phyloP scores from a whole-genome alignment of 495 filamentous ascomycete species.

The Thermothielavioides terrestris region DNA sequence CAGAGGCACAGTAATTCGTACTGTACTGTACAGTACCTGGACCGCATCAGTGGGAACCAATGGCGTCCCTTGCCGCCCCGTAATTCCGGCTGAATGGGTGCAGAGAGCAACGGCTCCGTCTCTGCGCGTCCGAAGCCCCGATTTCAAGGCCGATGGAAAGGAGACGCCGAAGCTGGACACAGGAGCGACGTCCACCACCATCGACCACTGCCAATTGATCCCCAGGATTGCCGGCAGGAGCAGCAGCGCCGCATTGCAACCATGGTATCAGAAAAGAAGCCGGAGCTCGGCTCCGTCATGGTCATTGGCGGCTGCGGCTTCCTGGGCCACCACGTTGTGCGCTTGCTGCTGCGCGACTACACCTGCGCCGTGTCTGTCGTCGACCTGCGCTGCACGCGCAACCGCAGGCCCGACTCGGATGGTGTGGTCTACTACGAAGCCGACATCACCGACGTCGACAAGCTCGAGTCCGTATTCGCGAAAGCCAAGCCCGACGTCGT shows the following conservation, averaged over 20 bases:
- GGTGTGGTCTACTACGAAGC: slow-evolving; percentile 71
- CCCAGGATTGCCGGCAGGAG: no score
- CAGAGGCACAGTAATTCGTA: no score
- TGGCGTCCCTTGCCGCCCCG: slow-evolving; percentile 15
- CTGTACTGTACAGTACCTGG: no score
- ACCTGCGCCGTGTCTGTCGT: slow-evolving; percentile 65
- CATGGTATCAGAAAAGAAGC: slow-evolving; percentile 33
- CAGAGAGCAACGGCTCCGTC: no score
- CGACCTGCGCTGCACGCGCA: slow-evolving; percentile 69
- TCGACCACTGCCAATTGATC: not conserved
- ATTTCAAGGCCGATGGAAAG: slow-evolving; percentile 1
- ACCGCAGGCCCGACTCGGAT: slow-evolving; percentile 57
- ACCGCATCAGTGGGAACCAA: no score
- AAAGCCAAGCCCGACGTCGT: slow-evolving; percentile 75
- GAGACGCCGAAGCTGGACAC: slow-evolving; percentile 1
- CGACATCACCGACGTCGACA: slow-evolving; percentile 71
- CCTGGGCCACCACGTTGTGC: slow-evolving; percentile 61
- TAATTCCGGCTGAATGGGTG: slow-evolving; percentile 12
- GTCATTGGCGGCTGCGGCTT: slow-evolving; percentile 66
- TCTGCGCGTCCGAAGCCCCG: no score
- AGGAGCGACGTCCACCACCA: not conserved
- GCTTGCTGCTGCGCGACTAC: slow-evolving; percentile 47
- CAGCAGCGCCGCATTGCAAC: no score
- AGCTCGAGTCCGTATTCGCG: slow-evolving; percentile 56
- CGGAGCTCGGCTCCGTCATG: slow-evolving; percentile 47